A percentile compares a stretch with the other conserved stretches of the same genome.
phyloP scores from a whole-genome alignment of 2,329 filamentous ascomycete genomes.

The Reticulascus tulasneorum region DNA sequence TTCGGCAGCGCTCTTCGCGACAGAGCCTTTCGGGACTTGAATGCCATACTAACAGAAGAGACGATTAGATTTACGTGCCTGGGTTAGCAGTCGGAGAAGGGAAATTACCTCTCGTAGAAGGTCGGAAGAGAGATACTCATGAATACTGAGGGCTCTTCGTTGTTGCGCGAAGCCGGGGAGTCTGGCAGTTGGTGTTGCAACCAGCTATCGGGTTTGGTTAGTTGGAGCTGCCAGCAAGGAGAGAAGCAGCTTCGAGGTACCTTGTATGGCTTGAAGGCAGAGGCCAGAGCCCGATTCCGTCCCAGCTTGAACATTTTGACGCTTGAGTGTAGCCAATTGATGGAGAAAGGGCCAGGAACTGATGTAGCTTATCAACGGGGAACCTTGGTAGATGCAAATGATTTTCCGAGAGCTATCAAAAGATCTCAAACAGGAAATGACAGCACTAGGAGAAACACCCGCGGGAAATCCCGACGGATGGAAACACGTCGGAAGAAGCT shows the following conservation, averaged over 20 bases:
- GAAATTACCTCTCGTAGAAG: constrained; percentile 68
- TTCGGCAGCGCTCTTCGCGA: constrained; percentile 78
- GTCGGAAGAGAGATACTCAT: constrained; percentile 96
- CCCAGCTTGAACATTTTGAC: constrained; percentile 80
- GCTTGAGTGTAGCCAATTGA: constrained; percentile 14
- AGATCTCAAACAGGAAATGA: too few relatives aligned
- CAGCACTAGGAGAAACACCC: too few relatives aligned
- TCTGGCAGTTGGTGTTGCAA: constrained; percentile 45
- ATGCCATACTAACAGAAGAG: constrained; percentile 73
- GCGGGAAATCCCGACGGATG: too few relatives aligned
- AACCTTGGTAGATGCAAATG: too few relatives aligned
- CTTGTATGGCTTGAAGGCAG: constrained; percentile 73
- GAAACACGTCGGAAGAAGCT: too few relatives aligned
- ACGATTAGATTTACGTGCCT: constrained; percentile 17
- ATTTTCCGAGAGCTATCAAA: too few relatives aligned
- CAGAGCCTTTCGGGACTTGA: constrained; percentile 83
- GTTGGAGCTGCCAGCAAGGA: constrained; percentile 11
- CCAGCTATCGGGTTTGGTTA: constrained; percentile 23
- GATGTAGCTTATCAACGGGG: too few relatives aligned
- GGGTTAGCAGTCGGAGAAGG: constrained; percentile 10
- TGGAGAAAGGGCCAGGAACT: too few relatives aligned
- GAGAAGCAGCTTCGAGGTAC: constrained; percentile 43
- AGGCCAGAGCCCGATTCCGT: constrained; percentile 74
- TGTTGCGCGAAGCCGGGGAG: constrained; percentile 66
- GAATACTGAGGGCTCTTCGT: constrained; percentile 86